Evolutionary conservation across 495 filamentous ascomycete species (phyloP), one percentile per base, ranked within the genome.

Genomic region (Hypoxylon subgilvum): DNA sequence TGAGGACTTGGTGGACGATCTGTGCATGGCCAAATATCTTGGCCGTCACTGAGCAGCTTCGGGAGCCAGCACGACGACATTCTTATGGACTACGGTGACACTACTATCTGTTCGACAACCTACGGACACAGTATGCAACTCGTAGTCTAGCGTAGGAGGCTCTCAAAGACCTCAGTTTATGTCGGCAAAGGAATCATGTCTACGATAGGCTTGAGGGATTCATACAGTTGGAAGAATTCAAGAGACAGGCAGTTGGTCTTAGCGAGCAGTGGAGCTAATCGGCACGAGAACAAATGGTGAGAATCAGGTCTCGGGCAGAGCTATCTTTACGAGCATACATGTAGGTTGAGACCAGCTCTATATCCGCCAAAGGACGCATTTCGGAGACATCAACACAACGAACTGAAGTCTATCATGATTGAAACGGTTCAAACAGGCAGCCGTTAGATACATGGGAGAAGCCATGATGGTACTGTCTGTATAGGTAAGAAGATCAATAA

Each of bases 241-340:
- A 48, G 38, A 51, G 48, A 57, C 48, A 63, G 36, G 7, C 40
- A 28, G 8, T 8, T 13, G 19, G 9, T 52, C 18, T 48, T 4
- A 10, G 23, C 34, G 35, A 25, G 19, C 10, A 14, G 27, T 16
- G 16, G 42, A 19, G 21, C 4, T 42, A 2, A 44, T 17, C 14
- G 30, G 23, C 23, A 45, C 18, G 52, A 32, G 9, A 36, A 31
- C 16, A 53, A 39, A 31, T 28, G 14, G 30, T 4, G 18, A 43
- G 28, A 54, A 9, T 34, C n/a, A 54, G 25, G 25, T 54, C 48
- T 53, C 25, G 19, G 31, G 25, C 16, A 18, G 36, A 30, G 41
- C 16, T 44, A 8, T 41, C 39, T 27, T 34, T 32, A 8, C 3
- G 13, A 34, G 21, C 22, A 17, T 34, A n/a, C 13, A 32, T 8